Conservation (phyloP, 768 basidiomycete species). For the Pleurotus pulmonarius region DNA sequence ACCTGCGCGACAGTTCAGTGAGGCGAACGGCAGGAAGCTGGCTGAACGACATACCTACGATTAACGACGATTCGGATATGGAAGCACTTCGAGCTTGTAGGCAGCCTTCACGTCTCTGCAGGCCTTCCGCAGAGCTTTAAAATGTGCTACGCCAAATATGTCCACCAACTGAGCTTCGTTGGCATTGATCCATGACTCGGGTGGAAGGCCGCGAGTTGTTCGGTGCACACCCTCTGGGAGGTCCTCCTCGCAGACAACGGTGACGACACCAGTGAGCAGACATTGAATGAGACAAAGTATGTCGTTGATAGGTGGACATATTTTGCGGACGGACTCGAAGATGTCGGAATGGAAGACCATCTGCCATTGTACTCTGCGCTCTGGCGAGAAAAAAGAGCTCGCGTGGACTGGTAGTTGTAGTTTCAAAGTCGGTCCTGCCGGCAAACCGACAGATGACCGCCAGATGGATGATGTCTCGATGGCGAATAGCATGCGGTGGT, state of each 20-base stretch:
- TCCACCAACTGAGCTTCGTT: slow-evolving; percentile 66
- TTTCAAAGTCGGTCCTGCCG: slow-evolving; percentile 69
- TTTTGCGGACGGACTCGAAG: slow-evolving; percentile 67
- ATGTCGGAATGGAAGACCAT: slow-evolving; percentile 85
- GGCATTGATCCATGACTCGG: slow-evolving; percentile 71
- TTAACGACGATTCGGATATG: slow-evolving; percentile 28
- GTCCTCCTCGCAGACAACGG: slow-evolving; percentile 71
- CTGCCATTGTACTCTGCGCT: slow-evolving; percentile 82
- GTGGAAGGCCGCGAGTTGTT: slow-evolving; percentile 75
- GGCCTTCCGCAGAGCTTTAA: slow-evolving; percentile 67
- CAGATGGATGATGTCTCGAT: slow-evolving; percentile 77
- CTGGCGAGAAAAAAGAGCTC: slow-evolving; percentile 82
- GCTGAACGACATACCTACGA: slow-evolving; percentile 14
- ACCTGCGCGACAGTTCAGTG: slow-evolving; percentile 14
- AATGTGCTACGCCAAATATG: slow-evolving; percentile 72
- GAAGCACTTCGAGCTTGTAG: slow-evolving; percentile 69
- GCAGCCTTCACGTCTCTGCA: slow-evolving; percentile 68
- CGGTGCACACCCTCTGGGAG: slow-evolving; percentile 66
- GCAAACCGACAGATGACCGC: slow-evolving; percentile 72
- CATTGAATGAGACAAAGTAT: slow-evolving; percentile 68
- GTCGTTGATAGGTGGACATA: slow-evolving; percentile 66
- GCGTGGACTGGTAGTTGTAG: slow-evolving; percentile 76
- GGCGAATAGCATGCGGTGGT: slow-evolving; percentile 73
- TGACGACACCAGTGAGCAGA: slow-evolving; percentile 68
- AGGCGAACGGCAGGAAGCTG: background rate